Conservation (phyloP, 2,329 filamentous ascomycete species). For the Aureobasidium sp. region DNA sequence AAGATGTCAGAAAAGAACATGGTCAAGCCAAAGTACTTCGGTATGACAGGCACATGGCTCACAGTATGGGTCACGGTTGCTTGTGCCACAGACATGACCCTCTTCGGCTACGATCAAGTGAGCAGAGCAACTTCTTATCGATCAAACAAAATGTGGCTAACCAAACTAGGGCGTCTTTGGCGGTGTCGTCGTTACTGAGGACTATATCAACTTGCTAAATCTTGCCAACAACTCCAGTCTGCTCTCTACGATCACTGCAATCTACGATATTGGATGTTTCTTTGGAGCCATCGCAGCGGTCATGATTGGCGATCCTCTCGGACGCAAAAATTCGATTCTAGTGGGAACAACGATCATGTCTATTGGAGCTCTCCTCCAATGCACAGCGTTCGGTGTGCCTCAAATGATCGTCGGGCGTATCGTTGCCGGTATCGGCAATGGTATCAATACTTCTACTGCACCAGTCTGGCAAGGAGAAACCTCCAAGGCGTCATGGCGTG, state of each 20-base stretch:
- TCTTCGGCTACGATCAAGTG: slow-evolving; percentile 31
- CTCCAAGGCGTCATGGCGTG: slow-evolving; percentile 36
- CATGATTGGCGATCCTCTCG: slow-evolving; percentile 42
- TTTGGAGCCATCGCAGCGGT: slow-evolving; percentile 50
- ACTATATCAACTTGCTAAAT: slow-evolving; percentile 45
- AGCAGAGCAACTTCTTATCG: not conserved
- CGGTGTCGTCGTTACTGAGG: slow-evolving; percentile 48
- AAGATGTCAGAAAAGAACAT: slow-evolving; percentile 11
- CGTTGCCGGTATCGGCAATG: slow-evolving; percentile 44
- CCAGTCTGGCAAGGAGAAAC: slow-evolving; percentile 49
- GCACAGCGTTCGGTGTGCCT: slow-evolving; percentile 37
- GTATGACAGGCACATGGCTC: slow-evolving; percentile 48
- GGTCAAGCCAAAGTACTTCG: slow-evolving; percentile 40
- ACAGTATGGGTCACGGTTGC: slow-evolving; percentile 51
- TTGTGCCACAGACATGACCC: slow-evolving; percentile 41
- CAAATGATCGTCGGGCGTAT: slow-evolving; percentile 47
- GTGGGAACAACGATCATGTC: slow-evolving; percentile 44
- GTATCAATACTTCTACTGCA: slow-evolving; percentile 43
- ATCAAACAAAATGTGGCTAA: slow-evolving; percentile 30
- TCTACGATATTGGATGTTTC: slow-evolving; percentile 56
- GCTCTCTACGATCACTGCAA: slow-evolving; percentile 44
- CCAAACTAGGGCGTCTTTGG: slow-evolving; percentile 45
- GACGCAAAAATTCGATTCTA: slow-evolving; percentile 43
- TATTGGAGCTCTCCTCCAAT: slow-evolving; percentile 44
- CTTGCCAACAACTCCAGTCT: slow-evolving; percentile 29